Evolutionary conservation across 176 grass and related monocot genomes (phyloP).

Genomic region (Tuctoria greenei): DNA sequence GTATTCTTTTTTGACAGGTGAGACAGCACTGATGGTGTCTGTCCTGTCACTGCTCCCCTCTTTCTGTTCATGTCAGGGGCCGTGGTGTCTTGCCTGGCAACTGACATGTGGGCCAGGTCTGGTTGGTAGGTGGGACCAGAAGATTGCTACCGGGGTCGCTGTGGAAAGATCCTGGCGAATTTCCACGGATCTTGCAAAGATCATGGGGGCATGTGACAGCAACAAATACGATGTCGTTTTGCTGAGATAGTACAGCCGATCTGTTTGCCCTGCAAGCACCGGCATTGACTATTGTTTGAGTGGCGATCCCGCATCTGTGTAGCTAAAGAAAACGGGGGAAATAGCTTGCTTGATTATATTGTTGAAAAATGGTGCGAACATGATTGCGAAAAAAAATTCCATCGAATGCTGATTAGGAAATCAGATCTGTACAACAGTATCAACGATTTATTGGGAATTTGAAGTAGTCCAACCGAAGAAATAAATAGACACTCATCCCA

Average conservation of each 20-base stretch:
- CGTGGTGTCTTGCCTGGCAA: neutral
- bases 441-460: slow-evolving; percentile 6
- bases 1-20: neutral
- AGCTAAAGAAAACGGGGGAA: neutral
- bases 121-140: neutral
- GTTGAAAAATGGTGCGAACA: neutral
- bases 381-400: neutral
- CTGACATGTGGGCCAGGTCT: neutral
- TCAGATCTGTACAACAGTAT: slow-evolving; percentile 21
- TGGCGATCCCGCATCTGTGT: neutral
- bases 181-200: slow-evolving; percentile 26
- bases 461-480: neutral
- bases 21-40: slow-evolving; percentile 33
- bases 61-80: slow-evolving; percentile 4
- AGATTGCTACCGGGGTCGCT: slow-evolving; percentile 21
- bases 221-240: slow-evolving; percentile 20
- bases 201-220: slow-evolving; percentile 31
- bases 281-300: neutral
- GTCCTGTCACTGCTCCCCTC: slow-evolving; percentile 19
- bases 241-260: neutral
- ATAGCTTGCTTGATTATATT: neutral
- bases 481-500: slow-evolving; percentile 5
- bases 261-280: slow-evolving; percentile 18
- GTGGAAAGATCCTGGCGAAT: slow-evolving; percentile 25
- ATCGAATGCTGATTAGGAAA: neutral